These are phyloP conservation scores for Hortaea sp. DNA, from an alignment of 2,329 filamentous ascomycete genomes.

Conservation along the genomic window DNA sequence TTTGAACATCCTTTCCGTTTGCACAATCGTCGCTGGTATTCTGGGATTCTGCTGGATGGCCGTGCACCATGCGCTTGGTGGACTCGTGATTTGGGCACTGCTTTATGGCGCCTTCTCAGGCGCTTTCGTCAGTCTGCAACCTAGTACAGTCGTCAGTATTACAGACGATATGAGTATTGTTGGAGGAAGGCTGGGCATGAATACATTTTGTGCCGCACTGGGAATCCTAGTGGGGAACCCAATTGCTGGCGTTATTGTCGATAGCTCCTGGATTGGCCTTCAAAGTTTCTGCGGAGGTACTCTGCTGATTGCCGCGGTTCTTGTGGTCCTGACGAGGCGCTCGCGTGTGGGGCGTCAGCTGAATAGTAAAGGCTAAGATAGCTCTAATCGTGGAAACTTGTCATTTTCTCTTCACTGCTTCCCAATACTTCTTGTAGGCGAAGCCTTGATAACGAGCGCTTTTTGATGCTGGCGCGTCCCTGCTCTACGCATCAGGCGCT, in stretches of 20 bases:
- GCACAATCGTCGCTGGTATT: conserved; percentile 28
- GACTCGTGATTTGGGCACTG: conserved; percentile 12
- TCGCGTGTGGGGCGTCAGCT: conserved; percentile 7
- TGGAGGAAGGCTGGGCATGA: conserved; percentile 15
- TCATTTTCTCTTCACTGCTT: too few species aligned
- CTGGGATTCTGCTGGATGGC: conserved; percentile 14
- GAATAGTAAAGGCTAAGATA: conserved; percentile 7
- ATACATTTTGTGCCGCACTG: conserved; percentile 13
- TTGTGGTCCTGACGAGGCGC: conserved; percentile 10
- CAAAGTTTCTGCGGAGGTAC: conserved; percentile 15
- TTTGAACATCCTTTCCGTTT: conserved; percentile 35
- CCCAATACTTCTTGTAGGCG: too few species aligned
- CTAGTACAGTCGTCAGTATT: conserved; percentile 10
- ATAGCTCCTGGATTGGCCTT: conserved; percentile 11
- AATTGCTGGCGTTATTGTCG: conserved; percentile 10
- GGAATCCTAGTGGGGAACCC: conserved; percentile 17
- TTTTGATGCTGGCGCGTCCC: too few species aligned
- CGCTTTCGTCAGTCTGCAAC: conserved; percentile 14
- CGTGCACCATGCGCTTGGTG: background rate
- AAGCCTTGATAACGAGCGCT: too few species aligned
- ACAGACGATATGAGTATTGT: conserved; percentile 13
- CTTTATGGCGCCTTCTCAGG: conserved; percentile 16
- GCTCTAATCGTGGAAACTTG: too few species aligned
- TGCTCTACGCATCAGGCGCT: too few species aligned
- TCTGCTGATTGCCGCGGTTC: conserved; percentile 8